phyloP scores from a whole-genome alignment of 2,329 filamentous ascomycete genomes.

The Cladosporium phlei region DNA sequence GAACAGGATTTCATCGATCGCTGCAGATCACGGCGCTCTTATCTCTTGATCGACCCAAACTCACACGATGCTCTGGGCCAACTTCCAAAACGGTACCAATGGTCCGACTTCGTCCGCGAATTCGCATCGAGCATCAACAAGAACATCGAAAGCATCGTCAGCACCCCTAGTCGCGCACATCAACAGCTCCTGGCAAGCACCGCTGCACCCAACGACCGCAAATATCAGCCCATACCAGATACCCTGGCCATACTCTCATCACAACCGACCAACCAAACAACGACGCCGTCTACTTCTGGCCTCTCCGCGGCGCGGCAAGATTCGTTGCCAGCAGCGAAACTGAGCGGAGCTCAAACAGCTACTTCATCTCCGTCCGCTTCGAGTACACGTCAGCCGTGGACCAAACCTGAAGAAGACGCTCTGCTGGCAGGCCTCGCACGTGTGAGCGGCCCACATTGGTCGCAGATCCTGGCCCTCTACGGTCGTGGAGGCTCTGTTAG shows the following conservation, averaged over 20 bases:
- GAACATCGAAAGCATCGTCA: conserved; percentile 46
- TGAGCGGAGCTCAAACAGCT: conserved; percentile 14
- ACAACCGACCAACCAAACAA: conserved; percentile 22
- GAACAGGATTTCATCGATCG: conserved; percentile 58
- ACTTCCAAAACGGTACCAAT: conserved; percentile 57
- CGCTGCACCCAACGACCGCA: conserved; percentile 4
- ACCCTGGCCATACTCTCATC: conserved; percentile 23
- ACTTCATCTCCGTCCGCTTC: conserved; percentile 18
- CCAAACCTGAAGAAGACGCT: conserved; percentile 81
- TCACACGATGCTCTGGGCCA: conserved; percentile 40
- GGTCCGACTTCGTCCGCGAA: conserved; percentile 59
- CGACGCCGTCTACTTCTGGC: too few species aligned
- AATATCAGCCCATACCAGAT: neutral
- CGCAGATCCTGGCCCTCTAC: conserved; percentile 80
- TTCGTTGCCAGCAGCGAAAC: conserved; percentile 18
- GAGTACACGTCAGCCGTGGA: conserved; percentile 66
- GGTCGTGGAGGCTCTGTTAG: conserved; percentile 74
- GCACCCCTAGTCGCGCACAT: conserved; percentile 27
- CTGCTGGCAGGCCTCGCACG: conserved; percentile 83
- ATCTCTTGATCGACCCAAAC: conserved; percentile 48
- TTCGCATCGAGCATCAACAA: conserved; percentile 56
- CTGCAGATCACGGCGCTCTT: conserved; percentile 51
- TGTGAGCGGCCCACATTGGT: conserved; percentile 90
- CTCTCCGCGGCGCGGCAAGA: conserved; percentile 8
- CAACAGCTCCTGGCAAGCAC: conserved; percentile 7